Percentiles rank a stretch among this genome's conserved stretches.
Evolutionary conservation across 108 stramenopile species (phyloP).

Genomic region (Asterionellopsis glacialis): DNA sequence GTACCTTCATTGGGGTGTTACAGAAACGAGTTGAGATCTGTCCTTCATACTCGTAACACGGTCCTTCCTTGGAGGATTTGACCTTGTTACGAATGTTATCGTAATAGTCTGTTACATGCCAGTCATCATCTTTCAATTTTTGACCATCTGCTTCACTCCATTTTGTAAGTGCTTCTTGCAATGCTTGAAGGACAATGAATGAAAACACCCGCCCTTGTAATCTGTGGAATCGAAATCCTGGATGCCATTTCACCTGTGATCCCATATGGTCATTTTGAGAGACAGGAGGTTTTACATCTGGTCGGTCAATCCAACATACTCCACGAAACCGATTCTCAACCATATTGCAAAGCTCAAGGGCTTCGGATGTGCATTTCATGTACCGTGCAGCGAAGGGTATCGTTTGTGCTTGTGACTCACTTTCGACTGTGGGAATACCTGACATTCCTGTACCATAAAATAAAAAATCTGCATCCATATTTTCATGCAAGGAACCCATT

Average conservation of each 20-base stretch:
- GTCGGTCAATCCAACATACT: conserved; percentile 58
- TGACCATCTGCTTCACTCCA: conserved; percentile 57
- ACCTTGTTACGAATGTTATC: conserved; percentile 18
- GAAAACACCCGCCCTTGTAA: conserved; percentile 46
- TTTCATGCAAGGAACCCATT: conserved; percentile 25
- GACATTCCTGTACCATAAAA: conserved; percentile 28
- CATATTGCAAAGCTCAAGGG: conserved; percentile 24
- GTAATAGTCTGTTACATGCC: conserved; percentile 51
- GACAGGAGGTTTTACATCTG: conserved; percentile 38
- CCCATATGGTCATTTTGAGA: conserved; percentile 28
- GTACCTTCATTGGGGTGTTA: conserved; percentile 37
- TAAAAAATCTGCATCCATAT: conserved; percentile 37
- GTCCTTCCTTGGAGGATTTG: conserved; percentile 3
- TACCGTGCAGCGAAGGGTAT: conserved; percentile 52
- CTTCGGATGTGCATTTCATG: conserved; percentile 39
- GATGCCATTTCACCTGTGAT: conserved; percentile 40
- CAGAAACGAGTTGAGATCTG: conserved; percentile 37
- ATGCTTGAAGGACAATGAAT: conserved; percentile 48
- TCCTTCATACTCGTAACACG: conserved; percentile 25
- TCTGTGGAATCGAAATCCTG: conserved; percentile 62
- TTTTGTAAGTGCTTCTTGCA: conserved; percentile 38
- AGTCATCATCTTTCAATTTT: conserved; percentile 52
- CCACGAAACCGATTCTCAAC: conserved; percentile 41
- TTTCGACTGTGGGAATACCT: conserved; percentile 38
- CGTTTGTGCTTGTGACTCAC: conserved; percentile 25